Base-by-base conservation (phyloP, 176 grass and related monocot genomes). In the Dactylis glomerata region DNA sequence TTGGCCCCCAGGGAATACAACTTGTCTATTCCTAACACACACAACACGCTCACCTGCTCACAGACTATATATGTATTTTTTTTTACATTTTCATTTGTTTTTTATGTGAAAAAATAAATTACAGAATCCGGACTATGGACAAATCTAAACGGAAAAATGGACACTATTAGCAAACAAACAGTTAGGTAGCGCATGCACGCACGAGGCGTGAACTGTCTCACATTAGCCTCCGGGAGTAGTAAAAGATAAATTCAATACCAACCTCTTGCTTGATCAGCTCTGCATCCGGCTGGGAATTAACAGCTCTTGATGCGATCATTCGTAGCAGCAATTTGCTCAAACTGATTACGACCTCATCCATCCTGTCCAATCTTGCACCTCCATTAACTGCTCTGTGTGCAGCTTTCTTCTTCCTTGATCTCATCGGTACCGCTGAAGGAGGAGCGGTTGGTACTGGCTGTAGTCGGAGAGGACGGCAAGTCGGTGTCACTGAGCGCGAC, bases 401-500 rank as follows among this genome's bases (percentile, higher is more conserved):
- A 16, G 8, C 10, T 49, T 34, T 28, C 38, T 47, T 80, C 58
- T 30, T 81, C 78, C 44, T 68, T 66, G 58, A 66, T 80, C 78
- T 80, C 61, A 5, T 81, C 61, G 4, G 4, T 81, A n/a, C 63
- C 45, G 31, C 14, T 54, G 12, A 36, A 69, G 42, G 44, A 64
- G 15, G 56, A 89, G 83, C 27, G 63, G 36, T 81, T 67, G 57
- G 79, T 80, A n/a, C 42, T 73, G 24, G 80, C 28, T 31, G 73
- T 52, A 26, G 81, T 61, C 36, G 82, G 58, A 14, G 76, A 44
- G 36, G 82, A 84, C 2, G 91, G 58, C 4, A 81, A 81, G 22
- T 73, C 31, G 41, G 67, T 57, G 42, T 82, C 54, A 52, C 30
- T 55, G 30, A 91, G 61, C 8, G 78, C 38, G 41, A 89, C 31